Conservation (phyloP, 805 yeast genomes). For the Ogataea methanolica region DNA sequence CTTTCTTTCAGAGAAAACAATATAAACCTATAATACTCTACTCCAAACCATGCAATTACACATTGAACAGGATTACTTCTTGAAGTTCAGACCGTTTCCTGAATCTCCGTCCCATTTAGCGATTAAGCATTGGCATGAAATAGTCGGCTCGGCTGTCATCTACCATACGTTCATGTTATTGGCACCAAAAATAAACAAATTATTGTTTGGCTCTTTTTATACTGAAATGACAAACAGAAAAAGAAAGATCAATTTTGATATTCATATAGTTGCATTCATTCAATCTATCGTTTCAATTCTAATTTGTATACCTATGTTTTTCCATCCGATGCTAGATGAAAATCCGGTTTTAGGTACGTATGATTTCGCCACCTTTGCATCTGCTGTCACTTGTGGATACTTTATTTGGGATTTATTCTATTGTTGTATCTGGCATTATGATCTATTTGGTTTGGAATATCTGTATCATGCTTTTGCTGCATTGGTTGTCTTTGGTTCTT, state of each 20-base stretch:
- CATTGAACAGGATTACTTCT: slow-evolving; percentile 38
- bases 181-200: slow-evolving; percentile 48
- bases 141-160: slow-evolving; percentile 51
- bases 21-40: no score
- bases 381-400: slow-evolving; percentile 75
- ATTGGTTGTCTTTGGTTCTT: slow-evolving; percentile 59
- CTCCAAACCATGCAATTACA: slow-evolving; percentile 13
- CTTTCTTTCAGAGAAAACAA: no score
- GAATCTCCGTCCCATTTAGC: slow-evolving; percentile 37
- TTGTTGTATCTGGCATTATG: slow-evolving; percentile 53
- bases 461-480: slow-evolving; percentile 83
- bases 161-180: slow-evolving; percentile 52
- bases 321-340: slow-evolving; percentile 42
- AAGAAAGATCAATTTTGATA: slow-evolving; percentile 71
- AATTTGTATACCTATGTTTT: slow-evolving; percentile 60
- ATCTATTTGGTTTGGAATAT: slow-evolving; percentile 77
- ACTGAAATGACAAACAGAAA: slow-evolving; percentile 37
- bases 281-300: slow-evolving; percentile 68
- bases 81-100: slow-evolving; percentile 42
- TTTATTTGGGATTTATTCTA: slow-evolving; percentile 85
- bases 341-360: slow-evolving; percentile 65
- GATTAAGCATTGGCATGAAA: slow-evolving; percentile 71
- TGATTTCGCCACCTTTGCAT: slow-evolving; percentile 71
- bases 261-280: slow-evolving; percentile 84
- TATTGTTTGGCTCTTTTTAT: slow-evolving; percentile 52